Percentiles rank a stretch among this genome's conserved stretches.
Conservation (phyloP, 2,329 filamentous ascomycete genomes). For the Fonsecaea monophora region DNA sequence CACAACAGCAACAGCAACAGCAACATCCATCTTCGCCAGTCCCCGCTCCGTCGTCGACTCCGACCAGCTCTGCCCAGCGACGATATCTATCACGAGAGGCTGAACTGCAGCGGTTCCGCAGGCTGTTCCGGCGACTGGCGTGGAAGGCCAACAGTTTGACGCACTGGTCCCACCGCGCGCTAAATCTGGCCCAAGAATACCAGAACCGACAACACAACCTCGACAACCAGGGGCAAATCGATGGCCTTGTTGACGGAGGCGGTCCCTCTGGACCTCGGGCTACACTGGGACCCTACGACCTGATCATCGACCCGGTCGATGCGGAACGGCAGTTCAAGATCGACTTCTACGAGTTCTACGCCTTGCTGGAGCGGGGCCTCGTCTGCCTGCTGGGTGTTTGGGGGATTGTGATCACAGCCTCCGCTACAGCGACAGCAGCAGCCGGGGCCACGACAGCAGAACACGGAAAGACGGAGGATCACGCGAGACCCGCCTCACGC, state of each 20-base stretch:
- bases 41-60: background rate
- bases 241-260: background rate
- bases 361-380: slow-evolving; percentile 72
- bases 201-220: slow-evolving; percentile 13
- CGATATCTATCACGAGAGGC: slow-evolving; percentile 25
- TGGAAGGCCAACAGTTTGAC: slow-evolving; percentile 37
- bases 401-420: slow-evolving; percentile 59
- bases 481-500: background rate
- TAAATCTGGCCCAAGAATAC: slow-evolving; percentile 32
- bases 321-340: slow-evolving; percentile 76
- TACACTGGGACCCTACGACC: slow-evolving; percentile 27
- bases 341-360: slow-evolving; percentile 79
- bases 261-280: slow-evolving; percentile 22
- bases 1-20: background rate
- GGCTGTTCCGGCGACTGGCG: slow-evolving; percentile 32
- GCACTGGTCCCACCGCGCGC: slow-evolving; percentile 35
- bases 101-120: slow-evolving; percentile 34
- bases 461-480: background rate
- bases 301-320: slow-evolving; percentile 36
- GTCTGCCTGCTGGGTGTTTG: slow-evolving; percentile 71
- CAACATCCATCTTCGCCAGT: background rate
- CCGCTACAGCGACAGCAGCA: slow-evolving; percentile 36
- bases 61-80: slow-evolving; percentile 26
- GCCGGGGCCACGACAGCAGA: too few species aligned
- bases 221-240: background rate